These are phyloP conservation scores for Phytophthora sp. DNA, from an alignment of 352 stramenopile genomes.

Conservation along the genomic window DNA sequence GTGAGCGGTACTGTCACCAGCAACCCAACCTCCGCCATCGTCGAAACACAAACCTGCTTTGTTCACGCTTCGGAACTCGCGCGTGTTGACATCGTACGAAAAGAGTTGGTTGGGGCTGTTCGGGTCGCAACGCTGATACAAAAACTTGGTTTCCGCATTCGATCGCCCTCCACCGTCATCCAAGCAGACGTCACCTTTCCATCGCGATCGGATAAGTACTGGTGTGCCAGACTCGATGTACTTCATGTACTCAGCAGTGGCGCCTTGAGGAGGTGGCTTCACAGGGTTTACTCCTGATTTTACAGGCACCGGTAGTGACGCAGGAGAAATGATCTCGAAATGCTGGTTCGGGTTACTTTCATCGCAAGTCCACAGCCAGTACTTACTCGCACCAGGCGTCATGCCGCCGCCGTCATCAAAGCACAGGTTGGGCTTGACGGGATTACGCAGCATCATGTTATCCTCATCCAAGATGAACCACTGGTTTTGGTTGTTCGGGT, in stretches of 20 bases:
- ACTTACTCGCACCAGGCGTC: constrained; percentile 3
- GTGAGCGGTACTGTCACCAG: neutral
- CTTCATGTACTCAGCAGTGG: constrained; percentile 13
- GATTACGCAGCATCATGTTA: constrained; percentile 38
- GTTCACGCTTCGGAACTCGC: constrained; percentile 28
- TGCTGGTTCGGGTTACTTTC: constrained; percentile 37
- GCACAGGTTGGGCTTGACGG: constrained; percentile 37
- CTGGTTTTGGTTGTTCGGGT: constrained; percentile 30
- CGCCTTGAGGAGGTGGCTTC: no score
- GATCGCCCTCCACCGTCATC: constrained; percentile 35
- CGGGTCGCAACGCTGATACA: constrained; percentile 25
- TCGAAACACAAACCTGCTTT: constrained; percentile 36
- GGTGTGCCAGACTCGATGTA: neutral
- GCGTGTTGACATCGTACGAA: constrained; percentile 23
- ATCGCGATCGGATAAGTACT: constrained; percentile 19
- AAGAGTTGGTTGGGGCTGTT: constrained; percentile 37
- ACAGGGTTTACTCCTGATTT: no score
- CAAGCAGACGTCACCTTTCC: constrained; percentile 28
- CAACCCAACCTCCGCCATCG: constrained; percentile 18
- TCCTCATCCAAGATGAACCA: constrained; percentile 31
- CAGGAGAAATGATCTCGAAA: constrained; percentile 20
- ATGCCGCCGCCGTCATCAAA: constrained; percentile 36
- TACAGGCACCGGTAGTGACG: neutral
- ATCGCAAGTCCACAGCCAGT: constrained; percentile 16
- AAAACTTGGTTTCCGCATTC: constrained; percentile 28